A percentile compares a stretch with the other conserved stretches of the same genome.
phyloP scores from a whole-genome alignment of 441 rosid species.

The Bocquillonia castaneifolia region DNA sequence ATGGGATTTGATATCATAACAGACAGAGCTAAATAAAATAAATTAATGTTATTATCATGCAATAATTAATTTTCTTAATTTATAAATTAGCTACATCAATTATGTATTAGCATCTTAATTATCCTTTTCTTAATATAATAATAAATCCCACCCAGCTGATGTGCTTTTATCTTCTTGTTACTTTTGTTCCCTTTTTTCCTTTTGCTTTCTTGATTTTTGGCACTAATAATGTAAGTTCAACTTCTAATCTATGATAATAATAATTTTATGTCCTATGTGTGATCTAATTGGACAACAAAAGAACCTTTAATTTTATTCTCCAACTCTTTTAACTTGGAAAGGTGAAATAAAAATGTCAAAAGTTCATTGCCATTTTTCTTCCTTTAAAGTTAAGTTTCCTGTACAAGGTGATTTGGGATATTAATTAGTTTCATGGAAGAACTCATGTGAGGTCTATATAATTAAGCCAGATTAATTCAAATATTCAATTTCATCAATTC shows the following conservation, averaged over 20 bases:
- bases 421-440: too few species aligned
- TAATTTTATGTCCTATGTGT: constrained; percentile 16
- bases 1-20: constrained; percentile 82
- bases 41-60: neutral
- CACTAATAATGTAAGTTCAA: constrained; percentile 30
- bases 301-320: constrained; percentile 10
- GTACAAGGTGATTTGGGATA: neutral
- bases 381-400: neutral
- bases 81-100: neutral
- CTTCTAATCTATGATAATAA: constrained; percentile 33
- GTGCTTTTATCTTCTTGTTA: constrained; percentile 13
- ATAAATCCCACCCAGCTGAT: constrained; percentile 34
- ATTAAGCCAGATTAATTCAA: too few species aligned
- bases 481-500: too few species aligned
- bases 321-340: neutral
- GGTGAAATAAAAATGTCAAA: neutral
- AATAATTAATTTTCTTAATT: too few species aligned
- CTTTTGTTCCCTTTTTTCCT: neutral
- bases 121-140: constrained; percentile 16
- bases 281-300: constrained; percentile 17
- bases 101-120: constrained; percentile 21
- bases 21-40: constrained; percentile 50
- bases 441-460: too few species aligned
- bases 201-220: constrained; percentile 18
- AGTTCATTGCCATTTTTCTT: neutral